These are phyloP conservation scores for Guyanaporus albipodus DNA, from an alignment of 768 basidiomycete genomes.

Conservation along the genomic window DNA sequence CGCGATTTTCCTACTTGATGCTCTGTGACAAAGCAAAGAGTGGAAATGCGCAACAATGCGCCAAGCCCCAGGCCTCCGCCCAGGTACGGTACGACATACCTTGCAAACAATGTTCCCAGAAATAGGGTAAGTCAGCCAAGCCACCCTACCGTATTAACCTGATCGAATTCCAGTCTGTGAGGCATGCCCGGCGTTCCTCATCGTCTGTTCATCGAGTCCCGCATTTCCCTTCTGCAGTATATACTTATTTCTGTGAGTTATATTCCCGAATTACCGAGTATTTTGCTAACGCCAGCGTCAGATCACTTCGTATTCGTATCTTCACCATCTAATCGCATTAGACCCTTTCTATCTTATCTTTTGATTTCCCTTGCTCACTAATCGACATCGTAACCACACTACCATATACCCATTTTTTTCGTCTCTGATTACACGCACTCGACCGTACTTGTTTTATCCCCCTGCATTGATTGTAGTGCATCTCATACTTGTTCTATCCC, in stretches of 20 bases:
- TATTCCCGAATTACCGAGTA: neutral
- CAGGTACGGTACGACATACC: neutral
- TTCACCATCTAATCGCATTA: neutral
- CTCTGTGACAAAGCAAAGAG: neutral
- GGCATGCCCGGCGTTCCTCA: neutral
- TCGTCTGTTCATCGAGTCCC: too few species aligned
- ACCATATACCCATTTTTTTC: neutral
- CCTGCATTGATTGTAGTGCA: conserved; percentile 17
- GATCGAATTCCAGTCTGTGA: neutral
- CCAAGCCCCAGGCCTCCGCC: rapidly evolving
- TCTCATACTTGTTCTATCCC: conserved; percentile 4
- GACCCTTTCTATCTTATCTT: neutral
- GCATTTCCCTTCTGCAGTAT: neutral
- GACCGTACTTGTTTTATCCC: conserved; percentile 1
- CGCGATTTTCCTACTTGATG: neutral
- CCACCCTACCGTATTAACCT: neutral
- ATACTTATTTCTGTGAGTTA: conserved; percentile 9
- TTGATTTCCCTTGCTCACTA: neutral
- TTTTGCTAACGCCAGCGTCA: neutral
- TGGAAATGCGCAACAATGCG: conserved; percentile 2
- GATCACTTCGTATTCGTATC: neutral
- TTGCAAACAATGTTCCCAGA: conserved; percentile 7
- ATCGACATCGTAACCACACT: neutral
- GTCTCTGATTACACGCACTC: neutral
- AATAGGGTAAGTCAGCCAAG: conserved; percentile 3